Evolutionary conservation across 331 rosid genomes (phyloP).

Genomic region (Quercus phellos): DNA sequence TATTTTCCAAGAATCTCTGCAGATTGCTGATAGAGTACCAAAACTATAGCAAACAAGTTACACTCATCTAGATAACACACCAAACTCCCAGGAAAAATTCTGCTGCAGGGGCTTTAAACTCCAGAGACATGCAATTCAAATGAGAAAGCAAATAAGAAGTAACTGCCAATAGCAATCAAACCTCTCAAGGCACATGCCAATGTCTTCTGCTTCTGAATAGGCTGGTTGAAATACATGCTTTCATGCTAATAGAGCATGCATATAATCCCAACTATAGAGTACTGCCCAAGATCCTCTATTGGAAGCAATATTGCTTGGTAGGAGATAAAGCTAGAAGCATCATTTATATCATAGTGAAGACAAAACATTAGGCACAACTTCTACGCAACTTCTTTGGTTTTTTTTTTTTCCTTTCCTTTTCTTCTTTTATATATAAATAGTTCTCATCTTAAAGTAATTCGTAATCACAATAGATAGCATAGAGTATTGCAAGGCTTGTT

Average conservation of each 20-base stretch:
- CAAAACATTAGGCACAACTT: background rate
- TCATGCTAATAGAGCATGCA: constrained; percentile 43
- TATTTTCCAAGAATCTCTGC: constrained; percentile 91
- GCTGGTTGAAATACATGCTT: constrained; percentile 47
- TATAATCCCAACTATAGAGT: constrained; percentile 29
- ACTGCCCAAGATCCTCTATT: constrained; percentile 24
- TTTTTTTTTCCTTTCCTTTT: background rate
- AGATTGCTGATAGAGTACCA: constrained; percentile 89
- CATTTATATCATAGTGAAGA: constrained; percentile 7
- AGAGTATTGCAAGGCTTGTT: background rate
- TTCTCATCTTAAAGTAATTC: background rate
- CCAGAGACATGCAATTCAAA: constrained; percentile 54
- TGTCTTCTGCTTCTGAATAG: constrained; percentile 59
- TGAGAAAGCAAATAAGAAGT: constrained; percentile 48
- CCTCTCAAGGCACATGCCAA: constrained; percentile 54
- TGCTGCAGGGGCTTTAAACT: constrained; percentile 64
- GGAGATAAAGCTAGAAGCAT: constrained; percentile 22
- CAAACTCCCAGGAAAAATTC: constrained; percentile 73
- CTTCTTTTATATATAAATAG: background rate
- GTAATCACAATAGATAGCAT: background rate
- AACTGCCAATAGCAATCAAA: constrained; percentile 51
- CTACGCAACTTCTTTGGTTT: background rate
- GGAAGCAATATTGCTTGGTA: constrained; percentile 30
- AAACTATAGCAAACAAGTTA: constrained; percentile 59
- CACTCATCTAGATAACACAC: constrained; percentile 65